Conservation (phyloP, 2,329 filamentous ascomycete genomes). For the Niveomyces coronatus region DNA sequence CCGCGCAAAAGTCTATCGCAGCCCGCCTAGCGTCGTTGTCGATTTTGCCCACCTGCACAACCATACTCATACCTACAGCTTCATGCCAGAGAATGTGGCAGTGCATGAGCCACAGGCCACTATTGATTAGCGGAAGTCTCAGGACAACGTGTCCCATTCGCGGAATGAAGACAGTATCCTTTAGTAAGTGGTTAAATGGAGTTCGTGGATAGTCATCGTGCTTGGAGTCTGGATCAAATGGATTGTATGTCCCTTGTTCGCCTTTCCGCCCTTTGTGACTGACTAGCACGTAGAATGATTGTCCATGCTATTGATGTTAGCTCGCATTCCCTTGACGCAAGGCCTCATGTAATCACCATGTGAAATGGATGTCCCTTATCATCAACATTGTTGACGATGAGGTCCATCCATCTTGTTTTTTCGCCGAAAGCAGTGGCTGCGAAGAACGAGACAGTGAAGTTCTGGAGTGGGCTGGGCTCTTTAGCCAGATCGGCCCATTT, state of each 20-base stretch:
- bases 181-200: slow-evolving; percentile 18
- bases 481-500: slow-evolving; percentile 10
- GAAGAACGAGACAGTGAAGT: slow-evolving; percentile 12
- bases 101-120: slow-evolving; percentile 28
- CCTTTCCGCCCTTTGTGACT: slow-evolving; percentile 6
- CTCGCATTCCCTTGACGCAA: not conserved
- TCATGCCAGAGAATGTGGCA: slow-evolving; percentile 27
- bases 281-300: slow-evolving; percentile 10
- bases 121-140: slow-evolving; percentile 24
- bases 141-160: slow-evolving; percentile 25
- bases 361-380: slow-evolving; percentile 40
- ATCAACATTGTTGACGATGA: slow-evolving; percentile 40
- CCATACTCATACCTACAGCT: slow-evolving; percentile 33
- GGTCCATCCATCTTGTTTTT: slow-evolving; percentile 31
- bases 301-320: slow-evolving; percentile 13
- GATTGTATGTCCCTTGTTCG: slow-evolving; percentile 10
- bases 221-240: slow-evolving; percentile 6
- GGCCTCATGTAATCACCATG: slow-evolving; percentile 20
- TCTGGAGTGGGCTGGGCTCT: slow-evolving; percentile 12
- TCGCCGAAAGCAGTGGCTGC: not conserved
- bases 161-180: slow-evolving; percentile 26
- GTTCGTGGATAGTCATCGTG: slow-evolving; percentile 3
- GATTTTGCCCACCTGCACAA: slow-evolving; percentile 9
- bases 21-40: not conserved
- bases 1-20: slow-evolving; percentile 2